Conservation (phyloP, 345 rosid genomes). For the Eucalyptus polybractea region DNA sequence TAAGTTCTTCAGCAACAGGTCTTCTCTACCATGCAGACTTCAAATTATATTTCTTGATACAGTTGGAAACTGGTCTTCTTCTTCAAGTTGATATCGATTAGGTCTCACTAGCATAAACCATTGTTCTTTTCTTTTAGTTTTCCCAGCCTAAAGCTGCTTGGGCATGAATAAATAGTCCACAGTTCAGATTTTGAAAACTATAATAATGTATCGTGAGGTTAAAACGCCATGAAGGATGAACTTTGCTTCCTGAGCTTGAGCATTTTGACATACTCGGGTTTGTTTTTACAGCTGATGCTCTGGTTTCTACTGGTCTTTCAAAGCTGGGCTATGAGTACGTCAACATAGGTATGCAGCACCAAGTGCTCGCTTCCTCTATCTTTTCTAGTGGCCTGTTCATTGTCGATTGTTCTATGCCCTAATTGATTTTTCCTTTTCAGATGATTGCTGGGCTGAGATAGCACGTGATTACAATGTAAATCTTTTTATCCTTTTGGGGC, state of each 20-base stretch:
- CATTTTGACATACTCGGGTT: not conserved
- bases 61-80: not conserved
- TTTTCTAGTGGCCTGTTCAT: not conserved
- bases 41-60: not conserved
- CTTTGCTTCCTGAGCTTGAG: not conserved
- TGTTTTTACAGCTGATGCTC: conserved; percentile 55
- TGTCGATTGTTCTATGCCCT: not conserved
- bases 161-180: not conserved
- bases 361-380: not conserved
- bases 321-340: conserved; percentile 73
- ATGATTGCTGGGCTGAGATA: conserved; percentile 96
- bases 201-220: not conserved
- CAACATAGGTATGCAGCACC: conserved; percentile 50
- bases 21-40: not conserved
- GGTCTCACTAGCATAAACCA: not conserved
- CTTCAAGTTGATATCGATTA: not conserved
- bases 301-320: conserved; percentile 69
- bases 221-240: not conserved
- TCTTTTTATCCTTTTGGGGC: not conserved
- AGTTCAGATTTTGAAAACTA: not conserved
- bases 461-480: conserved; percentile 54
- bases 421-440: conserved; percentile 14
- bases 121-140: not conserved
- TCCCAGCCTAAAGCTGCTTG: not conserved
- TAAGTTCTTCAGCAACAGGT: not conserved